A percentile compares a stretch with the other conserved stretches of the same genome.
phyloP scores from a whole-genome alignment of 1,284 basidiomycete genomes.

The Cryptococcus sp. region DNA sequence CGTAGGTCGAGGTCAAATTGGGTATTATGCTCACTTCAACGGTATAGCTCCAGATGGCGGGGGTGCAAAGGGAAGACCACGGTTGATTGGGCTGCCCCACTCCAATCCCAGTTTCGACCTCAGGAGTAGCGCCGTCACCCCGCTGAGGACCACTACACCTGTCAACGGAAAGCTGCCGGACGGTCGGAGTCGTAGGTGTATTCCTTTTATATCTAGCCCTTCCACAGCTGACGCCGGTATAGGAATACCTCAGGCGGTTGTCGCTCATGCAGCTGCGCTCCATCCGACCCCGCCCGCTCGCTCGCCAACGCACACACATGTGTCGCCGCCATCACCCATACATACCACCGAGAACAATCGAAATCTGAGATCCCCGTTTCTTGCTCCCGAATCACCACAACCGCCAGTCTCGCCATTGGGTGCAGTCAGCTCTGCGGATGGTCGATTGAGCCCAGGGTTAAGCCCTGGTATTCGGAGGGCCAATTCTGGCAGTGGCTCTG shows the following conservation, averaged over 20 bases:
- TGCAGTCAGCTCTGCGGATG: constrained; percentile 4
- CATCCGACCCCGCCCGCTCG: constrained; percentile 24
- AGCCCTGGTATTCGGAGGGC: constrained; percentile 4
- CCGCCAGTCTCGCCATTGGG: constrained; percentile 15
- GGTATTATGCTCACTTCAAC: background rate
- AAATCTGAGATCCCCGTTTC: constrained; percentile 28
- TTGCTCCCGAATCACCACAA: constrained; percentile 26
- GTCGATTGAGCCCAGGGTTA: constrained; percentile 14
- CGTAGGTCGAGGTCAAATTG: background rate
- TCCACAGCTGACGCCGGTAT: background rate
- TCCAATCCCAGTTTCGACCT: constrained; percentile 37
- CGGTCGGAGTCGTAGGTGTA: constrained; percentile 39
- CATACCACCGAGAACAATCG: constrained; percentile 1
- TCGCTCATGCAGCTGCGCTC: constrained; percentile 37
- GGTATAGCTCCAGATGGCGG: background rate
- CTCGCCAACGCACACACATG: constrained; percentile 4
- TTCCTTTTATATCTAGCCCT: background rate
- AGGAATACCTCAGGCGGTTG: constrained; percentile 46
- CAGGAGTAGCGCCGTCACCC: constrained; percentile 30
- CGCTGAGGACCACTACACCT: constrained; percentile 12
- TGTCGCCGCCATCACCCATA: constrained; percentile 16
- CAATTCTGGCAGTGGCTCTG: constrained; percentile 15
- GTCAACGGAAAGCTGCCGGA: constrained; percentile 20
- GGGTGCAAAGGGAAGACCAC: background rate
- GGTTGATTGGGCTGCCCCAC: constrained; percentile 26